phyloP scores from a whole-genome alignment of 2,329 filamentous ascomycete species.

The Thelonectria blattea region DNA sequence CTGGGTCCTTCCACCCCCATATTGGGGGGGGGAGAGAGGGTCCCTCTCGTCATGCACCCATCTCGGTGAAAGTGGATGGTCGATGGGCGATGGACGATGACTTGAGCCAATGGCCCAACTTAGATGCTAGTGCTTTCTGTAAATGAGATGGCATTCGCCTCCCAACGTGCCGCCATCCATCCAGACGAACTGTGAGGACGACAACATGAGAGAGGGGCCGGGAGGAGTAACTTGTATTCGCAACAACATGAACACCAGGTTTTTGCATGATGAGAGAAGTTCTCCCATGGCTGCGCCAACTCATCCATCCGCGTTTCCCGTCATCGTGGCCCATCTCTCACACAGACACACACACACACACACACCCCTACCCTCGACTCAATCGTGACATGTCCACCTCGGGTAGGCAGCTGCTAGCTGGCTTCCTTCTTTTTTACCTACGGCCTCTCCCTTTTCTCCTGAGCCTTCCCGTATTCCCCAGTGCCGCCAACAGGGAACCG shows the following conservation, averaged over 20 bases:
- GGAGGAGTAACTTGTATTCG: slow-evolving; percentile 14
- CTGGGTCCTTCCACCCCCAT: slow-evolving; percentile 2
- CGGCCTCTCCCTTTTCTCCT: slow-evolving; percentile 9
- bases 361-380: slow-evolving; percentile 36
- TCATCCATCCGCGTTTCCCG: slow-evolving; percentile 41
- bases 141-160: slow-evolving; percentile 6
- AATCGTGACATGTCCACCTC: slow-evolving; percentile 25
- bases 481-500: slow-evolving; percentile 22
- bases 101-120: not conserved
- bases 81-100: not conserved
- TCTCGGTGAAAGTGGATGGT: not conserved
- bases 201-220: slow-evolving; percentile 10
- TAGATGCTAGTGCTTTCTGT: slow-evolving; percentile 1
- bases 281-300: slow-evolving; percentile 20
- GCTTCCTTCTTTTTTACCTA: slow-evolving; percentile 1
- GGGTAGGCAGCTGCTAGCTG: slow-evolving; percentile 1
- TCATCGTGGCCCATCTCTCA: slow-evolving; percentile 29
- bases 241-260: slow-evolving; percentile 15
- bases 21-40: slow-evolving; percentile 9
- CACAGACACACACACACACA: no score
- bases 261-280: slow-evolving; percentile 27
- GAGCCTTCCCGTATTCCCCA: slow-evolving; percentile 18
- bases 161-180: not conserved
- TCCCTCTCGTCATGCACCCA: slow-evolving; percentile 8
- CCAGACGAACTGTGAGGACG: not conserved